Evolutionary conservation across 83 land plant species (phyloP), one percentile per base, ranked within the genome.

Genomic region (Picea mariana): DNA sequence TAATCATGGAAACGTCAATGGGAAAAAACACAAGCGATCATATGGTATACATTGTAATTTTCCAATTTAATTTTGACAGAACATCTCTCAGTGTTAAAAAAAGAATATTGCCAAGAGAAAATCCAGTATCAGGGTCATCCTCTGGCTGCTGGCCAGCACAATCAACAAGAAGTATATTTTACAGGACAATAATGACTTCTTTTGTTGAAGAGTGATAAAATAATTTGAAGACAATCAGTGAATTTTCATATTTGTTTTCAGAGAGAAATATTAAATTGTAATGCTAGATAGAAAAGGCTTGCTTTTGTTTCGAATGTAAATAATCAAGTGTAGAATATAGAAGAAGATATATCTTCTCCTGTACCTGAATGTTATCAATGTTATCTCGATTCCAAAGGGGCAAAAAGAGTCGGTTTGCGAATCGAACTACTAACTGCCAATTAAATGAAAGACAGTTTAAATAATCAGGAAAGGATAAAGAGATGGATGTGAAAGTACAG

Each of bases 351-450:
- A 24, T 18, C 42, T 71, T 71, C 47, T 15, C 31, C 38, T 15
- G 72, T 84, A 97, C 99, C 98, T 97, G 99, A 62, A 97, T 84
- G 81, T 92, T 97, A 59, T 81, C 97, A 82, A 97, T 97, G 84
- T 97, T 93, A 84, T 97, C 99, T 24, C 99, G 99, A 80, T 97
- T 95, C 99, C 99, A 97, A 3, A 97, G 91, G 20, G 99, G 99
- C 75, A 97, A 81, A 86, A 97, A 97, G 73, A 95, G 82, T 27
- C 99, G 96, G 77, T 97, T 97, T 69, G 99, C 95, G 87, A 97
- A 97, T n/a, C 99, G 91, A 90, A 97, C 92, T 27, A 97, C 98
- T 85, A 96, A 72, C 98, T 95, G 96, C 85, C n/a, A 71, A 72
- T 55, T 31, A 59, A 65, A 81, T 15, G 23, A 47, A 60, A 8